Evolutionary conservation across 139 green algal species (phyloP).

Genomic region (Marvania coccoides): DNA sequence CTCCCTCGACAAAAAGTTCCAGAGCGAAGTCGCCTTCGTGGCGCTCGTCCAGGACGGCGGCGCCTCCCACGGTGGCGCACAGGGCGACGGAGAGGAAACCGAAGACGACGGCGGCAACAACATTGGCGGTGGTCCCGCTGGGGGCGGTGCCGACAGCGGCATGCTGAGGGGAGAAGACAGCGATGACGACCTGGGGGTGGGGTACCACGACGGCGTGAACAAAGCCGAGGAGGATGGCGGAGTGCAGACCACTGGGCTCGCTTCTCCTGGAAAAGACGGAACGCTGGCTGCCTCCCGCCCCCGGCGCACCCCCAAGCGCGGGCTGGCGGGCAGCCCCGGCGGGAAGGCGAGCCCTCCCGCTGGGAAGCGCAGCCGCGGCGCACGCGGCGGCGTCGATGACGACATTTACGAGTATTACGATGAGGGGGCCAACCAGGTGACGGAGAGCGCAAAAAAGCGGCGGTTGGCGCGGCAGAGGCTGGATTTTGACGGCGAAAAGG

Average conservation of each 20-base stretch:
- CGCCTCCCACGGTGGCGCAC: background rate
- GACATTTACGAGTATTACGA: slow-evolving; percentile 28
- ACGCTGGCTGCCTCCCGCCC: background rate
- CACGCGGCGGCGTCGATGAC: background rate
- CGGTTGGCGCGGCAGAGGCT: background rate
- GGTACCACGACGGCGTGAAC: background rate
- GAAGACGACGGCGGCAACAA: background rate
- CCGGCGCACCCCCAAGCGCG: slow-evolving; percentile 7
- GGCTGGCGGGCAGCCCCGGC: background rate
- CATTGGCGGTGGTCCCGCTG: background rate
- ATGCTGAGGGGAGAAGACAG: background rate
- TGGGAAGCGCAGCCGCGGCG: too few species aligned
- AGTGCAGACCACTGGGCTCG: background rate
- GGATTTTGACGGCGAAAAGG: background rate
- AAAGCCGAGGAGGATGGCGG: background rate
- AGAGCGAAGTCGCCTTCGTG: slow-evolving; percentile 33
- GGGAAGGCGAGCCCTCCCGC: background rate
- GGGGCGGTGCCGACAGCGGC: background rate
- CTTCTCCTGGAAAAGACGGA: background rate
- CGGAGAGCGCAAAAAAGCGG: slow-evolving; percentile 4
- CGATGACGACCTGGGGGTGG: background rate
- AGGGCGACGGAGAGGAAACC: background rate
- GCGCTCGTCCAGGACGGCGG: slow-evolving; percentile 21
- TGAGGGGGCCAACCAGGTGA: background rate
- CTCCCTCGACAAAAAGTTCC: slow-evolving; percentile 19